Base-by-base conservation (phyloP, 768 basidiomycete species). In the Tulasnella sp. region DNA sequence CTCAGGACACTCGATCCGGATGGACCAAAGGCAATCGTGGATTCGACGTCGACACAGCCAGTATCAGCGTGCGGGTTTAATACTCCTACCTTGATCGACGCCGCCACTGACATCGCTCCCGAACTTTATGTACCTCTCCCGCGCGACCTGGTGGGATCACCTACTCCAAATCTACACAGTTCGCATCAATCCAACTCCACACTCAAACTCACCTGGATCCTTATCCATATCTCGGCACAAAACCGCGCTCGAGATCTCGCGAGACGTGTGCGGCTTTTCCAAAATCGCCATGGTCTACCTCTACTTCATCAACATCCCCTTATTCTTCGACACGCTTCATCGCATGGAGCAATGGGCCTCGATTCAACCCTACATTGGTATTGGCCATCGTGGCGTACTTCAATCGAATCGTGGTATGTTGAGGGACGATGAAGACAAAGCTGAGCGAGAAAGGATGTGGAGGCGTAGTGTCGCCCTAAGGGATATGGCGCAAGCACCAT, bases 271-370 rank as follows among this genome's bases (percentile, higher is more conserved):
- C 9, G 15, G 17, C 30, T 23, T 59, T 24, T 59, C 50, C 49
- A 62, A 30, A 43, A 51, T 38, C 32, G 43, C 56, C 10, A 38
- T 38, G 13, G 44, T 51, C 47, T 51, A 34, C 56, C 41, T 63
- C 51, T 53, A 58, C 23, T 63, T 60, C 58, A 10, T 63, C 42
- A 45, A 63, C 41, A 50, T 60, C 8, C 62, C 58, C 9, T 50
- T 63, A 30, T 63, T 63, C 59, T 60, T 60, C 51, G 30, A n/a
- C 27, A 21, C 34, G 45, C 55, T 63, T 51, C 52, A 60, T 26
- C 51, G 51, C 32, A 43, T 58, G 24, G 29, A 51, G 23, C 41
- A 45, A 8, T 23, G 62, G 11, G 30, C 43, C 41, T 9, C 41
- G 29, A 52, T 63, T 48, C 62, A 63, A 34, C 62, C 62, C 0